Evolutionary conservation across 2,329 filamentous ascomycete species (phyloP), one percentile per base, ranked within the genome.

Genomic region (Ascochyta lentis): DNA sequence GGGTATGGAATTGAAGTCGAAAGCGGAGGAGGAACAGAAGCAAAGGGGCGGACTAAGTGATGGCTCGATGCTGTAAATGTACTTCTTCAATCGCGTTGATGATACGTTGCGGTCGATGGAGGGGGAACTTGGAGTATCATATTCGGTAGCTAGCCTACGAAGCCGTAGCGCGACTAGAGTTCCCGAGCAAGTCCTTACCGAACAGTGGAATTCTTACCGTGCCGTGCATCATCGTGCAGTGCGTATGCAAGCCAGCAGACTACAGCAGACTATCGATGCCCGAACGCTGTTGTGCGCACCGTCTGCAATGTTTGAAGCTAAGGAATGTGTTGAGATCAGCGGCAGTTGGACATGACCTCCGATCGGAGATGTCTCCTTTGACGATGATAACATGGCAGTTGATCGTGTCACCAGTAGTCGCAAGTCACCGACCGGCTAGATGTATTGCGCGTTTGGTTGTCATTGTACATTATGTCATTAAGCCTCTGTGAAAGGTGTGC

Each of bases 401-500:
- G 8, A 15, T 13, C 12, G 12, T 31, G 29, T 31, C 12, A n/a
- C 13, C 19, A 24, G 29, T 19, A 19, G n/a, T 38, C 27, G 34
- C n/a, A 15, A 19, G 15, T 10, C 27, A 27, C 26, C 7, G 26
- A 12, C 27, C 27, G 9, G 27, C 19, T 31, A 15, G 9, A 15
- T 15, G 12, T 31, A 31, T 13, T 13, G 29, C 29, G 4, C 27
- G 9, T 29, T 10, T 15, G 4, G 7, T 23, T 4, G 24, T 43
- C 22, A 41, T 43, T 48, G 44, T 33, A 43, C 38, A 54, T 54
- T 54, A 43, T 33, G 26, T 43, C 44, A 48, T 54, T 43, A 43
- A 16, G 22, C 39, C 38, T 48, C 33, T 2, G 1, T n/a, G 13
- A 12, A 31, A 42, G 31, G 38, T 29, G 35, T 43, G 6, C 7